These are phyloP conservation scores for Metschnikowia cubensis DNA, from an alignment of 805 yeast genomes.

Conservation along the genomic window DNA sequence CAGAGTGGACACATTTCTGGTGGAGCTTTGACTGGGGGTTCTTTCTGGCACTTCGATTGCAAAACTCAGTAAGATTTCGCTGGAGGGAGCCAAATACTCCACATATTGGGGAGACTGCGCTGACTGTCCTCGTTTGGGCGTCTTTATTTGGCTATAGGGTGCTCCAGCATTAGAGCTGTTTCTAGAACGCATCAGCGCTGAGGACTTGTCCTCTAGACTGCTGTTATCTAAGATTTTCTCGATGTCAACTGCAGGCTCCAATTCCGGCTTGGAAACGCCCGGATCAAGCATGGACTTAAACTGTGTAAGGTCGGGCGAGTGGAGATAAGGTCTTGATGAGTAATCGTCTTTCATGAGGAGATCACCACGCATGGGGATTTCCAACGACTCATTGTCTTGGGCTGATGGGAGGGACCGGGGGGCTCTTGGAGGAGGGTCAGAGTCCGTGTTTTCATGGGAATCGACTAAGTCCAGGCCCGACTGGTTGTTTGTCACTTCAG, in stretches of 20 bases:
- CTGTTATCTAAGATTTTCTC: conserved; percentile 18
- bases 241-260: conserved; percentile 13
- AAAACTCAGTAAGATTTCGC: background rate
- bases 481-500: background rate
- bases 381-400: conserved; percentile 5
- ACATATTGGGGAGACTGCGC: background rate
- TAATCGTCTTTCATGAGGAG: conserved; percentile 5
- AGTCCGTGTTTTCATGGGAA: background rate
- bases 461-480: background rate
- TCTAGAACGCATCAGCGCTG: conserved; percentile 7
- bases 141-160: background rate
- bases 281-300: conserved; percentile 19
- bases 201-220: conserved; percentile 6
- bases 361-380: conserved; percentile 15
- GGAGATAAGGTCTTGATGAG: conserved; percentile 12
- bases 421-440: background rate
- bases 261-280: conserved; percentile 11
- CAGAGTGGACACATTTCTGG: background rate
- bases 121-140: background rate
- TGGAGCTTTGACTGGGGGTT: background rate
- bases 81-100: background rate
- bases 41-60: background rate
- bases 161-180: background rate
- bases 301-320: conserved; percentile 16
- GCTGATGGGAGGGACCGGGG: background rate